Conservation (phyloP, 2,329 filamentous ascomycete genomes). For the Hawksworthiomyces lignivorus region DNA sequence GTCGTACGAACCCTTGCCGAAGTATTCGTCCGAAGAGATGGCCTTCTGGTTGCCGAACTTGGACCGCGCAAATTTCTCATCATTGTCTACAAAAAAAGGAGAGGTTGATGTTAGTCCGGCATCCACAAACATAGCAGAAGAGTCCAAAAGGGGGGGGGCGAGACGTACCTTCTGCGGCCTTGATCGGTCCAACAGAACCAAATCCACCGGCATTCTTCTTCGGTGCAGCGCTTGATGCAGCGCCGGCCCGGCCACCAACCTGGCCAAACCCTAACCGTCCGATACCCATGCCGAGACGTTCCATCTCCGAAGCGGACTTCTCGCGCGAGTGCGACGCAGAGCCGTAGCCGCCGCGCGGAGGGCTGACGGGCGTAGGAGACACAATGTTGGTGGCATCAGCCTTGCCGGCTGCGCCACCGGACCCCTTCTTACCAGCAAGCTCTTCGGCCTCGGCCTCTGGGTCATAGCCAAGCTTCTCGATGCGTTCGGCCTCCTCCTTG, state of each 20-base stretch:
- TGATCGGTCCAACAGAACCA: slow-evolving; percentile 72
- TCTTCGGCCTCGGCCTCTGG: slow-evolving; percentile 70
- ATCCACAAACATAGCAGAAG: no score
- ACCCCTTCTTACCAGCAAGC: slow-evolving; percentile 32
- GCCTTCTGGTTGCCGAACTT: slow-evolving; percentile 93
- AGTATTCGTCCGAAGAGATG: slow-evolving; percentile 97
- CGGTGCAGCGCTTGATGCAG: slow-evolving; percentile 27
- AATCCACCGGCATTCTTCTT: slow-evolving; percentile 77
- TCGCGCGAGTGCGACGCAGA: slow-evolving; percentile 49
- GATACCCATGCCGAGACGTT: slow-evolving; percentile 84
- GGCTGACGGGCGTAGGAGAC: slow-evolving; percentile 68
- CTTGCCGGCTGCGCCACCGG: slow-evolving; percentile 37
- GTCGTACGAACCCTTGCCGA: slow-evolving; percentile 83
- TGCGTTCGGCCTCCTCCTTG: slow-evolving; percentile 92
- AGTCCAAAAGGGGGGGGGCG: background rate
- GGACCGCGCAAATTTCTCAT: slow-evolving; percentile 71
- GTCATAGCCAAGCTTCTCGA: slow-evolving; percentile 92
- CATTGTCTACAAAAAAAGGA: slow-evolving; percentile 47
- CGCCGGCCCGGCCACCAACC: slow-evolving; percentile 50
- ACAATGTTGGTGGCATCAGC: slow-evolving; percentile 37
- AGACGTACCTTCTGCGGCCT: slow-evolving; percentile 51
- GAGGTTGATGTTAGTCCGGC: slow-evolving; percentile 14
- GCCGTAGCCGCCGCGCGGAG: slow-evolving; percentile 54
- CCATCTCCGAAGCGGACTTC: slow-evolving; percentile 69
- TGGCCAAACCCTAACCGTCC: slow-evolving; percentile 82